Evolutionary conservation across 2,329 filamentous ascomycete genomes (phyloP).

Genomic region (Claviceps quebecensis): DNA sequence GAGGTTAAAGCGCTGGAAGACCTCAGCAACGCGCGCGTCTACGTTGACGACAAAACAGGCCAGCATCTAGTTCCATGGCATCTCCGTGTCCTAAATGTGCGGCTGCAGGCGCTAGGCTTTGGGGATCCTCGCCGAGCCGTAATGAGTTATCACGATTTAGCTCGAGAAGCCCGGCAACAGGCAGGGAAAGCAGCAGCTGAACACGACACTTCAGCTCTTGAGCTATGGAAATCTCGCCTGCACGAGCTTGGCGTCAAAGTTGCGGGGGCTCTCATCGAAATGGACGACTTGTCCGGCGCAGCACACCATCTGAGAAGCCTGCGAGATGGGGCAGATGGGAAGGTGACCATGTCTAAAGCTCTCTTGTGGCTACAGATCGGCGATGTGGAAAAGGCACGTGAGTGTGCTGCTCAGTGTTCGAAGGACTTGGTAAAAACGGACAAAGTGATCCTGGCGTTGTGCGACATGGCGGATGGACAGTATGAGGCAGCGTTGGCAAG

Average conservation of each 20-base stretch:
- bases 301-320: constrained; percentile 56
- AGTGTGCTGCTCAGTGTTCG: constrained; percentile 27
- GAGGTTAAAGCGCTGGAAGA: constrained; percentile 52
- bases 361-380: constrained; percentile 69
- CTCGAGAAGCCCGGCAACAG: constrained; percentile 55
- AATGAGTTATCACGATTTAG: constrained; percentile 83
- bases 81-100: constrained; percentile 66
- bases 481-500: constrained; percentile 48
- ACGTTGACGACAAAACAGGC: constrained; percentile 37
- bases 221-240: constrained; percentile 59
- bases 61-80: constrained; percentile 73
- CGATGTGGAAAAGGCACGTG: constrained; percentile 53
- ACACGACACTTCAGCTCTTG: constrained; percentile 39
- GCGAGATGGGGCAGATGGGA: constrained; percentile 22
- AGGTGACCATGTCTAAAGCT: constrained; percentile 36
- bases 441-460: constrained; percentile 49
- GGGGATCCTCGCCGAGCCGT: constrained; percentile 72
- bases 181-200: constrained; percentile 31
- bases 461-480: constrained; percentile 65
- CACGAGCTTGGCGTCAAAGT: constrained; percentile 59
- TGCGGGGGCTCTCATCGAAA: constrained; percentile 58
- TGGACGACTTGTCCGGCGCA: constrained; percentile 77
- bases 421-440: constrained; percentile 22
- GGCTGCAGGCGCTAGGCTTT: constrained; percentile 75
- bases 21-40: constrained; percentile 40